These are phyloP conservation scores for Tylopilus vinaceipallidus DNA, from an alignment of 768 basidiomycete genomes.

Conservation along the genomic window DNA sequence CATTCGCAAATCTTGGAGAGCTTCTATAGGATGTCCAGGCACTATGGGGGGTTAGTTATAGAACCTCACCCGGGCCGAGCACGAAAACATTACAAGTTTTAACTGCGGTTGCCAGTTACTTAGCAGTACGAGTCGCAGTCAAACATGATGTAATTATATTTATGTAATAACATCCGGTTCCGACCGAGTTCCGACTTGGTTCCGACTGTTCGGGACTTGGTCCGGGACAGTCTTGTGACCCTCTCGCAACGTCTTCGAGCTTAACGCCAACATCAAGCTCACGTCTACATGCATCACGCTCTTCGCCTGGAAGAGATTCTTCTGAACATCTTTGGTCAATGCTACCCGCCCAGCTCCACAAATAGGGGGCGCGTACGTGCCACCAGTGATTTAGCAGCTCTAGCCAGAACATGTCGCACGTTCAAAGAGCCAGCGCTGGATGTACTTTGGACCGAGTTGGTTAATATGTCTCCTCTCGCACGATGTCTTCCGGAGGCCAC, in stretches of 20 bases:
- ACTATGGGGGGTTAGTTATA: too few species aligned
- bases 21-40: too few species aligned
- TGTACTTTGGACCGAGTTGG: conserved; percentile 16
- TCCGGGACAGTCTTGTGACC: too few species aligned
- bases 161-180: too few species aligned
- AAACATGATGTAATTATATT: too few species aligned
- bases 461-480: conserved; percentile 11
- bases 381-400: conserved; percentile 10
- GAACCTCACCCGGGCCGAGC: too few species aligned
- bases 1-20: too few species aligned
- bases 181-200: too few species aligned
- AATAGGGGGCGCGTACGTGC: not conserved
- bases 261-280: not conserved
- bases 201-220: too few species aligned
- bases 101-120: too few species aligned
- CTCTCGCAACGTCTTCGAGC: not conserved
- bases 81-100: too few species aligned
- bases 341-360: not conserved
- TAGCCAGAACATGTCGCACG: conserved; percentile 14
- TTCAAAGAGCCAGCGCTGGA: conserved; percentile 22
- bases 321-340: conserved; percentile 11
- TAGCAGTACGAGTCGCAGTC: too few species aligned
- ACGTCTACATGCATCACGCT: conserved; percentile 2
- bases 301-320: conserved; percentile 11
- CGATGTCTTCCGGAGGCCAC: conserved; percentile 8